These are phyloP conservation scores for Daldinia concentrica DNA, from an alignment of 495 filamentous ascomycete species.

Conservation along the genomic window DNA sequence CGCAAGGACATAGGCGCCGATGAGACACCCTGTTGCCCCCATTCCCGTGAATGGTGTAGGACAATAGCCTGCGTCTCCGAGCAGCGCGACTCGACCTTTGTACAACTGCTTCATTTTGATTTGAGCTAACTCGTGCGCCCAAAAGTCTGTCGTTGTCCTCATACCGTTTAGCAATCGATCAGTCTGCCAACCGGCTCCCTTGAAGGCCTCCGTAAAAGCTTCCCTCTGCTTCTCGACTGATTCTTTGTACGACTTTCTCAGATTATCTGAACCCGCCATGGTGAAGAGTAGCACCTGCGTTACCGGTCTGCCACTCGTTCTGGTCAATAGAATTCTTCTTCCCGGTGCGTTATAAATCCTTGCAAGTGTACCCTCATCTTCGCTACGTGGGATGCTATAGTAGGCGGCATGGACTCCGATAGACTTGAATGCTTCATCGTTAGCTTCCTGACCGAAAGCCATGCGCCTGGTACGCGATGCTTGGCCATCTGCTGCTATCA, in stretches of 20 bases:
- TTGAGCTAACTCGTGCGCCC: constrained; percentile 52
- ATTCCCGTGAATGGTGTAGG: constrained; percentile 57
- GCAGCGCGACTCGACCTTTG: constrained; percentile 52
- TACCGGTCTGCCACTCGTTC: constrained; percentile 13
- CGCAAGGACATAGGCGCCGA: constrained; percentile 63
- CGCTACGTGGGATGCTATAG: constrained; percentile 29
- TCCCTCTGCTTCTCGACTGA: constrained; percentile 28
- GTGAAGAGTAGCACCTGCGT: constrained; percentile 24
- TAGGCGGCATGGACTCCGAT: constrained; percentile 28
- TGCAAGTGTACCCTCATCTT: constrained; percentile 9
- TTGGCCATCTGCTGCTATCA: constrained; percentile 61
- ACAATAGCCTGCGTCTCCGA: constrained; percentile 64
- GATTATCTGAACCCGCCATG: constrained; percentile 16
- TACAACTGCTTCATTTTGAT: constrained; percentile 51
- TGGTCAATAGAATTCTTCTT: constrained; percentile 15
- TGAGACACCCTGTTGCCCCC: constrained; percentile 55
- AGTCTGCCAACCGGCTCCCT: constrained; percentile 27
- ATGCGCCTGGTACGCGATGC: constrained; percentile 53
- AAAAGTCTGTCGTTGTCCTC: constrained; percentile 31
- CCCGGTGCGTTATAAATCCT: constrained; percentile 19
- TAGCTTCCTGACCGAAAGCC: constrained; percentile 40
- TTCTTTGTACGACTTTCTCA: constrained; percentile 13
- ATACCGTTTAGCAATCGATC: constrained; percentile 23
- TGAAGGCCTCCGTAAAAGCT: constrained; percentile 23
- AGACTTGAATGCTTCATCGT: constrained; percentile 30